A percentile compares a stretch with the other conserved stretches of the same genome.
These are phyloP conservation scores for Terfezia claveryi DNA, from an alignment of 495 filamentous ascomycete genomes.

Conservation along the genomic window DNA sequence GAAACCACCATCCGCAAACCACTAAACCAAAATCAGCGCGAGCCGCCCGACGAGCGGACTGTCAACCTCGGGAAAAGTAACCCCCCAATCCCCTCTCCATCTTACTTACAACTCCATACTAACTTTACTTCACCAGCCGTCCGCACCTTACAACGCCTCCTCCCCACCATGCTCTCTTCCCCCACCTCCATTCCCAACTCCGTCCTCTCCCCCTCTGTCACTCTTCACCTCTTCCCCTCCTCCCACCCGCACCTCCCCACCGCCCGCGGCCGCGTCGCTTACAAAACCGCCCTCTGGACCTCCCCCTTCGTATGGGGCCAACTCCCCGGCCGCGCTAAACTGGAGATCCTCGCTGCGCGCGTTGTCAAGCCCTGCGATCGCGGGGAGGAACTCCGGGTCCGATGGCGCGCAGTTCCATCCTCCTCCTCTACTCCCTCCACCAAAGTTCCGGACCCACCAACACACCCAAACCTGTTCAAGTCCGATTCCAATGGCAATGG, in stretches of 20 bases:
- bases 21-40: too few relatives aligned
- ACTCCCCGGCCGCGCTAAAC: slow-evolving; percentile 66
- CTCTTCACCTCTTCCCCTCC: slow-evolving; percentile 86
- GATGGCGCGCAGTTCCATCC: slow-evolving; percentile 49
- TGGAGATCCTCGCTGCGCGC: slow-evolving; percentile 69
- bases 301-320: slow-evolving; percentile 87
- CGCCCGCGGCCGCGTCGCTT: slow-evolving; percentile 71
- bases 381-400: slow-evolving; percentile 62
- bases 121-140: slow-evolving; percentile 26
- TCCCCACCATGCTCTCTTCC: slow-evolving; percentile 68
- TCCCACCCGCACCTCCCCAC: slow-evolving; percentile 88
- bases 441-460: neutral
- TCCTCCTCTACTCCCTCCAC: neutral
- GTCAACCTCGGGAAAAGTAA: slow-evolving; percentile 78
- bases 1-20: too few relatives aligned
- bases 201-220: slow-evolving; percentile 72
- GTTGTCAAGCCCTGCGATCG: slow-evolving; percentile 42
- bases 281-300: slow-evolving; percentile 85
- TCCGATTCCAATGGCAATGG: slow-evolving; percentile 15
- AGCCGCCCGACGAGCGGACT: slow-evolving; percentile 48
- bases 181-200: slow-evolving; percentile 48
- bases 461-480: neutral
- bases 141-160: slow-evolving; percentile 59
- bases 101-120: neutral
- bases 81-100: slow-evolving; percentile 9